These are phyloP conservation scores for Phragmites australis DNA, from an alignment of 176 grass and related monocot species.

Conservation along the genomic window DNA sequence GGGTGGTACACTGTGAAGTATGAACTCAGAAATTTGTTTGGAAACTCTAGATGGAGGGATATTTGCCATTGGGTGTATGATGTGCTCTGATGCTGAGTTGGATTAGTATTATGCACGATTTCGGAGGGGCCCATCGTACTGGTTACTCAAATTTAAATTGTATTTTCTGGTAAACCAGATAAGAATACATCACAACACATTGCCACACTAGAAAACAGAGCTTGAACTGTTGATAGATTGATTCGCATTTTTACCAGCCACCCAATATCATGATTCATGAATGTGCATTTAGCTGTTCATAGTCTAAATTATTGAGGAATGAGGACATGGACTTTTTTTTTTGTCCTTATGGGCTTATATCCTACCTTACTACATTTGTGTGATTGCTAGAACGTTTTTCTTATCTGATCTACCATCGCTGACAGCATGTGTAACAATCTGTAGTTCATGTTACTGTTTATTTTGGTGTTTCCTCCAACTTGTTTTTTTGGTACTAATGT, in stretches of 20 bases:
- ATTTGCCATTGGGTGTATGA: not conserved
- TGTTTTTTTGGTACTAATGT: slow-evolving; percentile 1
- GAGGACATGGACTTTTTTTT: not conserved
- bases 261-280: not conserved
- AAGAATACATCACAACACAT: not conserved
- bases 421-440: not conserved
- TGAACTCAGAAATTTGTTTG: not conserved
- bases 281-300: not conserved
- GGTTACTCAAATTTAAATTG: not conserved
- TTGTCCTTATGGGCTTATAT: not conserved
- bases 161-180: not conserved
- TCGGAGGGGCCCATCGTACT: not conserved
- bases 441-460: not conserved
- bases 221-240: not conserved
- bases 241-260: not conserved
- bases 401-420: slow-evolving; percentile 20
- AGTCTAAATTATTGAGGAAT: not conserved
- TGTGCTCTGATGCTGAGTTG: not conserved
- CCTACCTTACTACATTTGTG: not conserved
- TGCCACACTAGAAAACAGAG: not conserved
- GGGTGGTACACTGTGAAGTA: not conserved
- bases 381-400: not conserved
- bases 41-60: not conserved
- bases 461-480: not conserved
- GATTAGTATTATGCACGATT: not conserved